Base-by-base conservation (phyloP, 2,329 filamentous ascomycete species). In the Dactylonectria estremocensis region DNA sequence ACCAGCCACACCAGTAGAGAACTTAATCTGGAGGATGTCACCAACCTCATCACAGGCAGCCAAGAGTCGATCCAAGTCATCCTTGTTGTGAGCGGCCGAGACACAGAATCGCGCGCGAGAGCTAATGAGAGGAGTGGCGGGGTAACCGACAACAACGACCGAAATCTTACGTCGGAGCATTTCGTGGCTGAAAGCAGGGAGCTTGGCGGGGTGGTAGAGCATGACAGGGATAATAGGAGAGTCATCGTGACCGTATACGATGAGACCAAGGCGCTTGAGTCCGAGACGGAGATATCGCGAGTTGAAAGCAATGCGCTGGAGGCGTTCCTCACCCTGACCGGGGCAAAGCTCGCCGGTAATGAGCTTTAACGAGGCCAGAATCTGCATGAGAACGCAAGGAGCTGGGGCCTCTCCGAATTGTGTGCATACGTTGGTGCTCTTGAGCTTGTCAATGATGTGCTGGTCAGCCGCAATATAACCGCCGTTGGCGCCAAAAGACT, bases 101-200 rank as follows among this genome's bases (percentile, higher is more conserved):
- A 99, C 91, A 80, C 96, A 99, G 89, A 99, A 98, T 54, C 96
- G 93, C 57, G 94, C 96, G 71, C 96, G 93, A 20, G 95, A 98
- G 69, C 93, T 97, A 75, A 98, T 97, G 52, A 99, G 89, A 1
- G 96, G 96, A 2, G 96, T 99, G 9, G 95, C 96, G 6, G 96
- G 96, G 80, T 99, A 99, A 59, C 95, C 96, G 69, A 99, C 96
- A 52, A 99, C 94, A 45, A 99, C 96, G 58, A 98, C 94, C 0
- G 95, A 96, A 75, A 99, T 98, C 83, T 98, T 98, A 78, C 96
- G 94, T 84, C 93, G 94, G 68, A 98, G 89, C 96, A 99, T 98
- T 82, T 98, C 96, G 80, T 97, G 96, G 56, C 95, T 98, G 83
- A 99, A 99, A 66, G 96, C 95, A 5, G 95, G 93, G 87, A 99